Evolutionary conservation across 345 rosid species (phyloP), one percentile per base, ranked within the genome.

Genomic region (Barbarea vulgaris): DNA sequence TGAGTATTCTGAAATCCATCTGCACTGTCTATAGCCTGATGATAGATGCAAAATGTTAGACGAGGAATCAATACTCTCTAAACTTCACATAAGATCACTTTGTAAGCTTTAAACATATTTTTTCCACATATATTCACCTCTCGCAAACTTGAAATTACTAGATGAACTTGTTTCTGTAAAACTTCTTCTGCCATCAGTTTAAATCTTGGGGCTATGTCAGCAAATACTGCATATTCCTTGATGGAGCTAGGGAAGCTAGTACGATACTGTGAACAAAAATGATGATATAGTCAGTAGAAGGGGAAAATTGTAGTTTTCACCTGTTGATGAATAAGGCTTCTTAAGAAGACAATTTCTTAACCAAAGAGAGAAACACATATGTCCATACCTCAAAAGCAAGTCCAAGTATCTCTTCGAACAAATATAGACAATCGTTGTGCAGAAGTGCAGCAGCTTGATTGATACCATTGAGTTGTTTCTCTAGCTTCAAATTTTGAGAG

Each of bases 1-100:
- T 92, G 97, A 64, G 97, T 90, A 77, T 95, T 91, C 81, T 95
- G 98, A 82, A 92, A 95, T 47, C 98, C 94, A 79, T 88, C 87
- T 57, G 99, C 93, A 55, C 97, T 87, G 74, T 88, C 98, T 69
- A 92, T 77, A 60, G 94, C 99, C 99, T 95, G 63, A 77, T 10
- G 70, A 74, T 9, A 67, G 72, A 81, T 10, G 48, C 44, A 75
- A 60, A 64, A 33, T 57, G 50, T 79, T 42, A 62, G 34, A 69
- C 36, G 17, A 54, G 36, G 30, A 22, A 33, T 22, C 51, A 48
- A 47, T 25, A 42, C 8, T 27, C 36, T 54, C 2, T 27, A 61
- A 60, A 61, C 47, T 78, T 66, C 60, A 34, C 39, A 33, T 30
- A 9, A 67, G 30, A 44, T 53, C 44, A 54, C 59, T 52, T 61